These are phyloP conservation scores for Vigna reflexopilosa DNA, from an alignment of 306 rosid genomes.

Conservation along the genomic window DNA sequence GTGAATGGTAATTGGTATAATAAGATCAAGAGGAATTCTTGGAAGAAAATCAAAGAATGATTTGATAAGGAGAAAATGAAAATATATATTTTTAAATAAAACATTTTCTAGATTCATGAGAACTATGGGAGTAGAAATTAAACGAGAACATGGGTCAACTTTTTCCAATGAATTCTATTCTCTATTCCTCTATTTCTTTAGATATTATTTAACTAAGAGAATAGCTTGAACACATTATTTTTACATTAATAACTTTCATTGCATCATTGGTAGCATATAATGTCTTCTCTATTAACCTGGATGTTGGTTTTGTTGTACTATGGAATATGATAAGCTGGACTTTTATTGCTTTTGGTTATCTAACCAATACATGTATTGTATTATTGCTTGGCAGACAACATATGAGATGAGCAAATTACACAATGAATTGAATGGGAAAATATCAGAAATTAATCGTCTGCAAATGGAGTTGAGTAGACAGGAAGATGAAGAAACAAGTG, in stretches of 20 bases:
- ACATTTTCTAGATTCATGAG: constrained; percentile 17
- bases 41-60: constrained; percentile 23
- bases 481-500: constrained; percentile 53
- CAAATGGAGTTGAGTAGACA: constrained; percentile 69
- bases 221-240: constrained; percentile 12
- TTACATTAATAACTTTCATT: constrained; percentile 19
- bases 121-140: neutral
- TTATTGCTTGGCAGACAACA: constrained; percentile 59
- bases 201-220: neutral
- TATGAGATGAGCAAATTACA: constrained; percentile 60
- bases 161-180: constrained; percentile 29
- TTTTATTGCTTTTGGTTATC: constrained; percentile 42
- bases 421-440: constrained; percentile 69
- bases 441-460: constrained; percentile 61
- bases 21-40: constrained; percentile 26
- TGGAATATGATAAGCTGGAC: constrained; percentile 12
- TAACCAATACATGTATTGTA: constrained; percentile 41
- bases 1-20: constrained; percentile 21
- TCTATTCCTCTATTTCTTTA: constrained; percentile 19
- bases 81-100: constrained; percentile 18
- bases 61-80: constrained; percentile 10
- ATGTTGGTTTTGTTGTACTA: constrained; percentile 20
- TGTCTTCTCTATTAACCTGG: constrained; percentile 29
- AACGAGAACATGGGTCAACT: constrained; percentile 2
- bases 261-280: constrained; percentile 17